A percentile compares a stretch with the other conserved stretches of the same genome.
phyloP scores from a whole-genome alignment of 2,329 filamentous ascomycete species.

The Claviceps pusilla region DNA sequence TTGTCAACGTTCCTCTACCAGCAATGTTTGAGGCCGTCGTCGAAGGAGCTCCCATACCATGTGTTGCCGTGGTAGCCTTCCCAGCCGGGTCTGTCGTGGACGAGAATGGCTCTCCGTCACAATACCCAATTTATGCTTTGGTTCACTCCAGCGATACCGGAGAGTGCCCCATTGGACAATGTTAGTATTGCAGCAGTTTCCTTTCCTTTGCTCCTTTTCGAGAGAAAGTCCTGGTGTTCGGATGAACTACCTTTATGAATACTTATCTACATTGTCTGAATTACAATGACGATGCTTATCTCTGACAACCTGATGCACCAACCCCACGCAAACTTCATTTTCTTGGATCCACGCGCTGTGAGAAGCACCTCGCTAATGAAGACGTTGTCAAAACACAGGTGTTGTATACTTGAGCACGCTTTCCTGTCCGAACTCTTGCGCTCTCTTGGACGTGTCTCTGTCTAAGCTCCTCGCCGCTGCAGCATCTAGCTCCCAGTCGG shows the following conservation, averaged over 20 bases:
- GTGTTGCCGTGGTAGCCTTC: conserved; percentile 56
- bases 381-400: conserved; percentile 10
- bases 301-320: conserved; percentile 76
- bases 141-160: conserved; percentile 82
- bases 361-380: conserved; percentile 17
- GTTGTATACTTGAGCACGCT: conserved; percentile 24
- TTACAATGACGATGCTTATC: conserved; percentile 66
- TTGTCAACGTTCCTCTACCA: conserved; percentile 52
- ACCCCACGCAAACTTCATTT: conserved; percentile 6
- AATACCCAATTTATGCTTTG: conserved; percentile 41
- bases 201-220: conserved; percentile 7
- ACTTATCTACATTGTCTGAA: conserved; percentile 99
- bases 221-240: conserved; percentile 37
- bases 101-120: conserved; percentile 18
- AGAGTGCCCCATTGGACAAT: conserved; percentile 76
- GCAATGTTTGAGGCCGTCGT: conserved; percentile 54
- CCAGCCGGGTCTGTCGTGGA: conserved; percentile 34
- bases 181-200: conserved; percentile 45
- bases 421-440: conserved; percentile 18
- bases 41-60: conserved; percentile 63
- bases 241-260: conserved; percentile 72
- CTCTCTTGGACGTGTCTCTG: conserved; percentile 26
- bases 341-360: background rate
- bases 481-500: conserved; percentile 13
- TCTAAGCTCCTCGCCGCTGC: conserved; percentile 23